Conservation (phyloP, 208 protist genomes). For the Crithidia thermophila region DNA sequence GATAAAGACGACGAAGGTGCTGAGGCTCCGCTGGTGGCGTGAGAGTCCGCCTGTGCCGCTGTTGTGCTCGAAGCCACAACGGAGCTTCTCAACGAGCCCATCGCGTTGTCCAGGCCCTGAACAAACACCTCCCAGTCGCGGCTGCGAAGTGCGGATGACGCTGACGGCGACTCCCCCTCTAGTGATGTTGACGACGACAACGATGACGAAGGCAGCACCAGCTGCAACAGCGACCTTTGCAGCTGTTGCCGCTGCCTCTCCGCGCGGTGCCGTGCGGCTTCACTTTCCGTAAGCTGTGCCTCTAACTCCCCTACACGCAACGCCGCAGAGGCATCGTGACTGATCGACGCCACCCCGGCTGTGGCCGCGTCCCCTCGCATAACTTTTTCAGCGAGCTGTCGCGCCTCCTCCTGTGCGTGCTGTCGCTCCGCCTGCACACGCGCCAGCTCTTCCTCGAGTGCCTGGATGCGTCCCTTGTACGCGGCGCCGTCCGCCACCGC, state of each 20-base stretch:
- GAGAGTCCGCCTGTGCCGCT: no score
- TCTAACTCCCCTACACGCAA: constrained; percentile 14
- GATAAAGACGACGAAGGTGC: no score
- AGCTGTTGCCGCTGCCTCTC: constrained; percentile 12
- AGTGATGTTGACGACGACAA: no score
- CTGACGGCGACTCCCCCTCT: no score
- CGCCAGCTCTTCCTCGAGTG: constrained; percentile 34
- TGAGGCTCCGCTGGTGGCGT: no score
- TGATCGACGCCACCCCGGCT: no score
- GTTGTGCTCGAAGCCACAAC: no score
- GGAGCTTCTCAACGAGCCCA: no score
- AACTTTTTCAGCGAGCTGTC: neutral
- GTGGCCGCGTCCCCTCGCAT: neutral
- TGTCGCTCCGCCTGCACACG: constrained; percentile 18
- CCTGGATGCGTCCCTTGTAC: constrained; percentile 19
- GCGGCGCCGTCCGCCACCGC: constrained; percentile 14
- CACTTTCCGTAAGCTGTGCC: constrained; percentile 16
- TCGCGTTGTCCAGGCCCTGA: no score
- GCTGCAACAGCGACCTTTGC: constrained; percentile 2
- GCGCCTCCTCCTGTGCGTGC: constrained; percentile 9
- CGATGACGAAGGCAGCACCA: neutral
- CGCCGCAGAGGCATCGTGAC: neutral
- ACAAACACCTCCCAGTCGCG: no score
- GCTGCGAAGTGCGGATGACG: no score
- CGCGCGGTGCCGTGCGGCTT: constrained; percentile 6